Percentiles rank a stretch among this genome's conserved stretches.
phyloP scores from a whole-genome alignment of 1,284 basidiomycete species.

The Fomitiporia mediterranea region DNA sequence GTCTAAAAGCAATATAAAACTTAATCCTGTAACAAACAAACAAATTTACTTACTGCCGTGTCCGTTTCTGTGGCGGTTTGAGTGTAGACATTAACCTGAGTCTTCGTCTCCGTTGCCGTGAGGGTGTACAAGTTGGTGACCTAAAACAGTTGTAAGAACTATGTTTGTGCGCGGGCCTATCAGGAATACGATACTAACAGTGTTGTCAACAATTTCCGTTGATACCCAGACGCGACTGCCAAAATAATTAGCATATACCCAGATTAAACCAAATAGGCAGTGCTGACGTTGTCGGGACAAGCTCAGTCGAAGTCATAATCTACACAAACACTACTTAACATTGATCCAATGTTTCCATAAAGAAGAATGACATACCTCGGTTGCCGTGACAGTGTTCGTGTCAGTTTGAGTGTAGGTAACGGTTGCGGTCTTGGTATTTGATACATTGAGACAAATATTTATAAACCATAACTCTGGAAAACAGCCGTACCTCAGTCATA shows the following conservation, averaged over 20 bases:
- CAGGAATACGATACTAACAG: slow-evolving; percentile 24
- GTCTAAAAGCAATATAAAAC: slow-evolving; percentile 22
- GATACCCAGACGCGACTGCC: slow-evolving; percentile 49
- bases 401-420: slow-evolving; percentile 22
- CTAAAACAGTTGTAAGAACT: not conserved
- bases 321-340: not conserved
- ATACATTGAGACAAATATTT: not conserved
- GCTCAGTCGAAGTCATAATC: slow-evolving; percentile 48
- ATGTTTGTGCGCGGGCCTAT: not conserved
- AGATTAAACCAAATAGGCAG: not conserved
- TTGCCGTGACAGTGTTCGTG: slow-evolving; percentile 34
- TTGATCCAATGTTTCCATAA: not conserved
- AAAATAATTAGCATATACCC: not conserved
- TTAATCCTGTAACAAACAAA: slow-evolving; percentile 14
- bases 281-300: slow-evolving; percentile 48
- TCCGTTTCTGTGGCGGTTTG: slow-evolving; percentile 28
- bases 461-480: slow-evolving; percentile 10
- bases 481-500: slow-evolving; percentile 22
- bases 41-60: slow-evolving; percentile 7
- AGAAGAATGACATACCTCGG: slow-evolving; percentile 23
- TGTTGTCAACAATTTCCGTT: slow-evolving; percentile 57
- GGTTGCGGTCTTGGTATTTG: slow-evolving; percentile 27
- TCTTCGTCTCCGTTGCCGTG: slow-evolving; percentile 56
- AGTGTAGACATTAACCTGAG: slow-evolving; percentile 48
- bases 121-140: slow-evolving; percentile 50